phyloP scores from a whole-genome alignment of 2,329 filamentous ascomycete species.

The Aspergillus tanneri region DNA sequence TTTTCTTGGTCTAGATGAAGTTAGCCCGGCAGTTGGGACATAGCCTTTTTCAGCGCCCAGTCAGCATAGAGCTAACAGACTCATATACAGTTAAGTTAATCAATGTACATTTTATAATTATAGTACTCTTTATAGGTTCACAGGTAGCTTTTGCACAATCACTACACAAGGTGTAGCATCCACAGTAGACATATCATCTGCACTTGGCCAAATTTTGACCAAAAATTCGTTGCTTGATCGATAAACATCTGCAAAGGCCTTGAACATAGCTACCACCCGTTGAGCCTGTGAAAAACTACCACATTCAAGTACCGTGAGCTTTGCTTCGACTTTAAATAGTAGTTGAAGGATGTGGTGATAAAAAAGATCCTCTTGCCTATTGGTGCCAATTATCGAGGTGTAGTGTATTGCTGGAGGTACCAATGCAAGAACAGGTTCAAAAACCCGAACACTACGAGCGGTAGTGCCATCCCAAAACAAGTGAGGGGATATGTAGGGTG shows the following conservation, averaged over 20 bases:
- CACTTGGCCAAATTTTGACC: constrained; percentile 3
- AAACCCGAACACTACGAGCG: constrained; percentile 71
- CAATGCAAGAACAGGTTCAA: constrained; percentile 77
- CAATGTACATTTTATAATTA: too few species aligned
- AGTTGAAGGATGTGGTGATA: constrained; percentile 35
- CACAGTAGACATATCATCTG: too few species aligned
- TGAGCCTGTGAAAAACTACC: constrained; percentile 35
- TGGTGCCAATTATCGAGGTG: background rate
- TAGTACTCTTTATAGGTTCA: too few species aligned
- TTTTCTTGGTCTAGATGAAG: too few species aligned
- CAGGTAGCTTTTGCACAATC: too few species aligned
- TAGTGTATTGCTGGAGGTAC: constrained; percentile 54
- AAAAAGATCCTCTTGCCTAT: constrained; percentile 35
- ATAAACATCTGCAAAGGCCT: constrained; percentile 1
- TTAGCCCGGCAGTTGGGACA: too few species aligned
- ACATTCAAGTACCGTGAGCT: constrained; percentile 39
- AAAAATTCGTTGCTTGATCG: background rate
- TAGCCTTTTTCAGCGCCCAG: too few species aligned
- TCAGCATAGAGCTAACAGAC: too few species aligned
- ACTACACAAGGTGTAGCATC: too few species aligned
- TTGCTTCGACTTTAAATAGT: constrained; percentile 23
- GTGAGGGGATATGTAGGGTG: constrained; percentile 76
- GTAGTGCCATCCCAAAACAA: constrained; percentile 62
- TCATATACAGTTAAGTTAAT: too few species aligned
- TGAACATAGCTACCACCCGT: constrained; percentile 29